Conservation (phyloP, 164 flowering plant species). For the Paratinospora sagittata region DNA sequence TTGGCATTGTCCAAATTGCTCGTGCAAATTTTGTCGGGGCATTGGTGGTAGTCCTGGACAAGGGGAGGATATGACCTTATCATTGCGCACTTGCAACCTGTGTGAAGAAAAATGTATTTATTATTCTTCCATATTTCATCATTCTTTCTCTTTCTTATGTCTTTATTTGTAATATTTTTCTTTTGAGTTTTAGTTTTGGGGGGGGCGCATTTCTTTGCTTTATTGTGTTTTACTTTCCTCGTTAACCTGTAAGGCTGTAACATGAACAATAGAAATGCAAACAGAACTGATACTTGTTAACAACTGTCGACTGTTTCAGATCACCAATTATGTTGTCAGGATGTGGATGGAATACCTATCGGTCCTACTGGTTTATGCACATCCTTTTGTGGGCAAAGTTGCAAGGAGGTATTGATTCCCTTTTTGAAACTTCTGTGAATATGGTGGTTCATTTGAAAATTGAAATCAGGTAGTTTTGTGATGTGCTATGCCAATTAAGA, state of each 20-base stretch:
- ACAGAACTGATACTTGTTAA: constrained; percentile 11
- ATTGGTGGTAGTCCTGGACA: constrained; percentile 22
- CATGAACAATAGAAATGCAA: not conserved
- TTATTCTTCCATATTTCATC: not conserved
- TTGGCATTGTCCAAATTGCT: constrained; percentile 95
- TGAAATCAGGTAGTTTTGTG: not conserved
- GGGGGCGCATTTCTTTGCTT: not conserved
- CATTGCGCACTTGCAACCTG: constrained; percentile 46
- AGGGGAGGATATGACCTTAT: constrained; percentile 21
- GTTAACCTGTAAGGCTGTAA: not conserved
- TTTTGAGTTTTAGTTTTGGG: not conserved
- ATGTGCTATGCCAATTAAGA: not conserved
- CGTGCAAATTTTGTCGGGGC: constrained; percentile 73
- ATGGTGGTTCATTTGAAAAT: not conserved
- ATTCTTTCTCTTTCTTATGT: not conserved
- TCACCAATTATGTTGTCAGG: constrained; percentile 35
- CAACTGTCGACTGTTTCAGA: constrained; percentile 30
- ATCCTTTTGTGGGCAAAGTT: constrained; percentile 52
- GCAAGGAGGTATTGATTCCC: constrained; percentile 40
- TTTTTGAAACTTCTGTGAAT: not conserved
- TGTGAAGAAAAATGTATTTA: constrained; percentile 71
- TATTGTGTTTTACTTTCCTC: not conserved
- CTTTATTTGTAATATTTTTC: not conserved
- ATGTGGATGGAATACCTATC: constrained; percentile 13
- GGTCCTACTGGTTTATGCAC: constrained; percentile 19